Evolutionary conservation across 108 stramenopile species (phyloP), one percentile per base, ranked within the genome.

Genomic region (Discostella stelligeroides): DNA sequence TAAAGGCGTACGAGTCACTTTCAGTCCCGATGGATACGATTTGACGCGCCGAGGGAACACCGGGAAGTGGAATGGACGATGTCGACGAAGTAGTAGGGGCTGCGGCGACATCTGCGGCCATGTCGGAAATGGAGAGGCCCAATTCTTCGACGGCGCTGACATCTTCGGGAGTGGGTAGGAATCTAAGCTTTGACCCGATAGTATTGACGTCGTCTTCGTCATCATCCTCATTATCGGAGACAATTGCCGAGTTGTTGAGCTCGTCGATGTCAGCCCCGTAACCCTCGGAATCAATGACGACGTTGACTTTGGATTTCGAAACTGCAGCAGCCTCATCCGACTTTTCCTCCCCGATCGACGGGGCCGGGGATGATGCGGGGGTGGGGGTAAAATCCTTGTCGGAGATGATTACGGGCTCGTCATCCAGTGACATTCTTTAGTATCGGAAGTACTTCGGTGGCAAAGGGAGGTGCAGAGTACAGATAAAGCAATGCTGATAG

Each of bases 11-110:
- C 2, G 75, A 58, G 50, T 94, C 89, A 6, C 83, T 80, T 41
- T 85, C 90, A 21, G 77, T 89, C 14, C 92, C 96, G 58, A 96
- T 86, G 37, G 90, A 91, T 10, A 96, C 88, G 63, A 96, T 94
- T 71, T 96, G 90, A 15, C 85, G 59, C 0, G 94, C 82, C 8
- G 68, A 64, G 34, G 78, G 76, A 5, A 61, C 58, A 42, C 28
- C 55, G 34, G 43, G 41, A 8, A 43, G 30, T 13, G 49, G 27
- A 29, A 6, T 14, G 25, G 46, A 25, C 1, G 20, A 9, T 1
- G 57, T 14, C 2, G 56, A 7, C 10, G 56, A 13, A 3, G 30
- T 12, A 0, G 56, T 23, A 13, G 5, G 30, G 3, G 34, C 28
- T 17, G 28, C 28, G 0, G 23, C 6, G 15, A 24, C 49, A 24